A percentile compares a stretch with the other conserved stretches of the same genome.
Conservation (phyloP, 768 basidiomycete species). For the Dioszegia crocea region DNA sequence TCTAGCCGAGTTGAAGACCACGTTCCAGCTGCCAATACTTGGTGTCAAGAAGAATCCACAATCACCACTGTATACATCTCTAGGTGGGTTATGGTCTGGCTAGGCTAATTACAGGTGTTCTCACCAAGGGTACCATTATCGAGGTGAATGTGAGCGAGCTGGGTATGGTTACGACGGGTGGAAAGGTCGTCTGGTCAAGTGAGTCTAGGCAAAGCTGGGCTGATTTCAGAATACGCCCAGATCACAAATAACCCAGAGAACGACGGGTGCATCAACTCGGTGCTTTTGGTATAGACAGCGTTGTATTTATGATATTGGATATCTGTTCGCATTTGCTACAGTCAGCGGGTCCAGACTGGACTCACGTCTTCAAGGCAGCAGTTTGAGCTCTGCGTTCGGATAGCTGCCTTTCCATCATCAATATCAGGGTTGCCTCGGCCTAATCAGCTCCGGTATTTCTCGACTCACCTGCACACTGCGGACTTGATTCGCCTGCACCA, state of each 20-base stretch:
- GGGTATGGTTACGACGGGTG: slow-evolving; percentile 94
- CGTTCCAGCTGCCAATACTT: slow-evolving; percentile 95
- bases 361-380: background rate
- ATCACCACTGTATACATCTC: slow-evolving; percentile 60
- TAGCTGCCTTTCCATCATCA: slow-evolving; percentile 40
- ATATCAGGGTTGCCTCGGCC: slow-evolving; percentile 35
- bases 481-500: slow-evolving; percentile 36
- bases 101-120: slow-evolving; percentile 56
- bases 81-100: slow-evolving; percentile 41
- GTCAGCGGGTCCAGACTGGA: background rate
- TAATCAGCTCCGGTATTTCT: background rate
- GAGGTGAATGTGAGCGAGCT: slow-evolving; percentile 99
- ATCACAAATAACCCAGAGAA: slow-evolving; percentile 60
- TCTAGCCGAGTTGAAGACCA: slow-evolving; percentile 90
- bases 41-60: slow-evolving; percentile 99
- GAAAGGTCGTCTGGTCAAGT: slow-evolving; percentile 62
- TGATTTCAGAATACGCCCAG: slow-evolving; percentile 58
- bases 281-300: slow-evolving; percentile 55
- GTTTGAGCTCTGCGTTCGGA: slow-evolving; percentile 27
- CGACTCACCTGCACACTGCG: slow-evolving; percentile 26
- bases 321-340: slow-evolving; percentile 1
- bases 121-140: slow-evolving; percentile 97
- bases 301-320: background rate
- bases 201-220: slow-evolving; percentile 5
- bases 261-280: slow-evolving; percentile 92